Evolutionary conservation across 2,329 filamentous ascomycete genomes (phyloP), one percentile per base, ranked within the genome.

Genomic region (Botrytis squamosa): DNA sequence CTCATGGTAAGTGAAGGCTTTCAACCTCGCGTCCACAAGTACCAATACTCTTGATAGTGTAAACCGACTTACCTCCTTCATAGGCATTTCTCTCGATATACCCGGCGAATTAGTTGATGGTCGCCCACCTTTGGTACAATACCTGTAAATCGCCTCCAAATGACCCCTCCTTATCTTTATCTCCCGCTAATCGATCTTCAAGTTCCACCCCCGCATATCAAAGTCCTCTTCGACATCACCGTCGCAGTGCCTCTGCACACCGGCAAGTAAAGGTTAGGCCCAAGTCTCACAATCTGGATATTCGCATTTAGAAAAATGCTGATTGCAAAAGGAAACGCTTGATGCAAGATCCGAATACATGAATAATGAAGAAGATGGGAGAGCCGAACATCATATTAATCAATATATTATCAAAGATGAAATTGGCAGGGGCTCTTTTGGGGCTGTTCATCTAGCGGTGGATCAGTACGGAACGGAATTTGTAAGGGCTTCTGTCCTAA

Each of bases 401-500:
- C 95, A 98, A 84, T 99, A 98, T 82, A 87, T 92, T 74, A 96
- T 99, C 80, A 91, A 92, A 82, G 92, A 97, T 82, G 95, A 98
- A 85, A 98, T 99, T 79, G 96, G 96, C n/a, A 88, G 94, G 77
- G 96, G 96, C 29, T 98, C 95, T 0, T 99, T 97, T 82, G 96
- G 96, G 12, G 92, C 95, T 18, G 96, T 99, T 22, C 94, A 98
- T 83, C 86, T 95, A 33, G 96, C 94, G 36, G 90, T 90, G 3
- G 95, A 99, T 83, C 94, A 97, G 82, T 96, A 91, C 84, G 95
- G 94, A 60, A 89, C 90, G 70, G 94, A 98, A 93, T 98, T 92
- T 88, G 95, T 97, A 87, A 87, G 92, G 70, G 73, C 38, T 59
- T 62, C 38, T 46, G 29, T 44, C 38, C 22, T 60, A 62, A 60